Base-by-base conservation (phyloP, 2,329 filamentous ascomycete species). In the Penicillium capsulatum region DNA sequence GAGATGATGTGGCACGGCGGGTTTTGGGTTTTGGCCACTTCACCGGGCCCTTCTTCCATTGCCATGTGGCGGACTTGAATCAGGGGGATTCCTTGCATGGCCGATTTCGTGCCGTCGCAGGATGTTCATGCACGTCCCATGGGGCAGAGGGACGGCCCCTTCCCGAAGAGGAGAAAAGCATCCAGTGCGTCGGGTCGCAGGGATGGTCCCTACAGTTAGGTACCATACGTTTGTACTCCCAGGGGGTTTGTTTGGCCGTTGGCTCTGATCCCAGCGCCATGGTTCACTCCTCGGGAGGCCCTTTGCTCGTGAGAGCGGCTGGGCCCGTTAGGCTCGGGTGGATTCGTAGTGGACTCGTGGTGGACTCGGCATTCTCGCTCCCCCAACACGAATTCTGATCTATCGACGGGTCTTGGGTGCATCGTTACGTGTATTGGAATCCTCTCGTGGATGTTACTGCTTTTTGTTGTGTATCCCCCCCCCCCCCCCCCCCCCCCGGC, bases 231-330 rank as follows among this genome's bases (percentile, higher is more conserved):
- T n/a, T 11, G 22, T 24, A 24, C 22, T 24, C 26, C 5, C 6
- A 28, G 11, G 26, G 13, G 6, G 26, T 28, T 28, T 28, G 26
- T 6, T 14, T 34, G 20, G 34, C 42, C 44, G 53, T 54, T 53
- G 50, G 36, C 42, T 48, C 35, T 38, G 42, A 60, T 52, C 58
- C 60, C 60, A 61, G 57, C 53, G 51, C 60, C 59, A 61, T 56
- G 60, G 60, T 64, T 64, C 60, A 52, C 28, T 13, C 34, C 49
- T 53, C 55, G 56, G 55, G 58, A 54, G 50, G 47, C 32, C 46
- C 36, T 48, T 42, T 33, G 40, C 45, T 45, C 41, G 39, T 36
- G 34, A 45, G 45, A 35, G 44, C 55, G 54, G 55, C 49, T 53
- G 41, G 48, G 38, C 50, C 53, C 55, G 52, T 52, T 55, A 55